phyloP scores from a whole-genome alignment of 2,329 filamentous ascomycete species.

The Harringtonia lauricola region DNA sequence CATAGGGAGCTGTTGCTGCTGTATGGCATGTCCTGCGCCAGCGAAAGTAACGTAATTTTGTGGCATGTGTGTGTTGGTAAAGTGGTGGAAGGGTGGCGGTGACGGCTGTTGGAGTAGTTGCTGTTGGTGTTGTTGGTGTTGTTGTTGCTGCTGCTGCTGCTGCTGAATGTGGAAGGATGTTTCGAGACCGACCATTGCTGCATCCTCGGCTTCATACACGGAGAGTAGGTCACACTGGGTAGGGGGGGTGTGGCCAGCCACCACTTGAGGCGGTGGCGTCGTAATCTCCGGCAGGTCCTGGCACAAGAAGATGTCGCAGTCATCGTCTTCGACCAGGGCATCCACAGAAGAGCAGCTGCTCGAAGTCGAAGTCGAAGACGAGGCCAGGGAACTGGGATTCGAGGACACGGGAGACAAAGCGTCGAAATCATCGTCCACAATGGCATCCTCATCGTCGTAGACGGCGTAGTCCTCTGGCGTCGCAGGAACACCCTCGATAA shows the following conservation, averaged over 20 bases:
- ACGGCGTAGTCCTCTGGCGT: background rate
- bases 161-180: background rate
- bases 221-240: conserved; percentile 15
- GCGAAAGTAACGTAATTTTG: conserved; percentile 1
- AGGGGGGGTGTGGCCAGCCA: conserved; percentile 6
- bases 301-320: conserved; percentile 26
- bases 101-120: background rate
- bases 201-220: conserved; percentile 35
- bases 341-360: conserved; percentile 4
- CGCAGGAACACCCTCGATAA: background rate
- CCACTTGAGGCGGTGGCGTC: conserved; percentile 24
- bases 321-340: conserved; percentile 20
- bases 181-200: conserved; percentile 20
- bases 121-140: background rate
- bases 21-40: conserved; percentile 12
- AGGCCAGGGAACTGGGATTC: conserved; percentile 23
- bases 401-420: conserved; percentile 36
- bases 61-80: background rate
- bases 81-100: background rate
- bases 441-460: conserved; percentile 13
- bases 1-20: background rate
- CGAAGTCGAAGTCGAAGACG: conserved; percentile 13
- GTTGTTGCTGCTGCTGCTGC: conserved; percentile 20
- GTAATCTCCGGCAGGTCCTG: conserved; percentile 26
- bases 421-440: conserved; percentile 21